A percentile compares a stretch with the other conserved stretches of the same genome.
Evolutionary conservation across 306 rosid species (phyloP).

Genomic region (Pyrus betulifolia): DNA sequence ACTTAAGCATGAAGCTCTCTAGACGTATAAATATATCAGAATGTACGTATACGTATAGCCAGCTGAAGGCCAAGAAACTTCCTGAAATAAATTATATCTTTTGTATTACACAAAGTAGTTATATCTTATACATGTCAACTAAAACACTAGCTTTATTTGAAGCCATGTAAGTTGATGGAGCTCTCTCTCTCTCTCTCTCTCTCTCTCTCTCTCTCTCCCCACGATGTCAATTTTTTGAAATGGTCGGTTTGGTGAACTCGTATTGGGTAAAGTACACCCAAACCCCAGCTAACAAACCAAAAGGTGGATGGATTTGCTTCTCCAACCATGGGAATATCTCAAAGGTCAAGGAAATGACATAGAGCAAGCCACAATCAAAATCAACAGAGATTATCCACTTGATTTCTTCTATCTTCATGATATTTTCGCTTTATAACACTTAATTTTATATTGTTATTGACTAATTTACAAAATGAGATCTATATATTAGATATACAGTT

Average conservation of each 20-base stretch:
- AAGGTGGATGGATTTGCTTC: not conserved
- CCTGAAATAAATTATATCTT: not conserved
- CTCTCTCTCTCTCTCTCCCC: too few species aligned
- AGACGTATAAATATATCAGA: not conserved
- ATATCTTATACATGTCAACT: slow-evolving; percentile 26
- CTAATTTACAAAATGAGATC: not conserved
- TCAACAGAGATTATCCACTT: slow-evolving; percentile 3
- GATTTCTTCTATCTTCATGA: too few species aligned
- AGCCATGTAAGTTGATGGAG: slow-evolving; percentile 15
- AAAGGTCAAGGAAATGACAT: not conserved
- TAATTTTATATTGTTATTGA: not conserved
- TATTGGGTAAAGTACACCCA: slow-evolving; percentile 41
- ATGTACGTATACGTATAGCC: not conserved
- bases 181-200: not conserved
- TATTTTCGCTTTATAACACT: not conserved
- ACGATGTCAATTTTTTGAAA: not conserved
- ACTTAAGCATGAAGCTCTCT: slow-evolving; percentile 25
- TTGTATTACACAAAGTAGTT: slow-evolving; percentile 29
- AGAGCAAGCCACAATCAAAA: not conserved
- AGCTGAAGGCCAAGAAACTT: not conserved
- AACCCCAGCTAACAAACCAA: slow-evolving; percentile 26
- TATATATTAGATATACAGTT: not conserved
- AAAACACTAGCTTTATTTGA: slow-evolving; percentile 22
- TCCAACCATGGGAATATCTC: not conserved
- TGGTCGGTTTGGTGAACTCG: slow-evolving; percentile 48